phyloP scores from a whole-genome alignment of 164 flowering plant species.

The Stephania cephalantha region DNA sequence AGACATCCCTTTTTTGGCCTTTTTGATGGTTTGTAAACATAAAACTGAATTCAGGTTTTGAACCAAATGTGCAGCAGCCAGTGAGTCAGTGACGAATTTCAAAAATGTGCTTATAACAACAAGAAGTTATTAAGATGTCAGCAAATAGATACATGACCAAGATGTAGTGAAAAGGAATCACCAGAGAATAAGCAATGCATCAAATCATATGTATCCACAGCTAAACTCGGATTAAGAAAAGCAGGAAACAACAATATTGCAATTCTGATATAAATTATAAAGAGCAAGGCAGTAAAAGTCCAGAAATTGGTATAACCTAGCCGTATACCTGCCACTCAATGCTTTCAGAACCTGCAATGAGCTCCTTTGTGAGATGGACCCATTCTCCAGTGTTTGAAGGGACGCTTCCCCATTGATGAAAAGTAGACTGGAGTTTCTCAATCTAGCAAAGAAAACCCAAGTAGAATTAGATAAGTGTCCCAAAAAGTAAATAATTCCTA shows the following conservation, averaged over 20 bases:
- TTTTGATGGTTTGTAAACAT: too few relatives aligned
- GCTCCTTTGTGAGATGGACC: constrained; percentile 48
- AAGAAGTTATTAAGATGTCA: too few relatives aligned
- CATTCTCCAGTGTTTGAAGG: constrained; percentile 47
- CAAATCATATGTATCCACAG: not conserved
- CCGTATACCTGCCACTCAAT: constrained; percentile 80
- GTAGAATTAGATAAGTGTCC: not conserved
- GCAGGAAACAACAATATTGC: not conserved
- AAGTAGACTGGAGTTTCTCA: constrained; percentile 60
- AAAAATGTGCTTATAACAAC: too few relatives aligned
- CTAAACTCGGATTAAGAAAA: not conserved
- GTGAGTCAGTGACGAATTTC: too few relatives aligned
- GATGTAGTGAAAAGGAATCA: not conserved
- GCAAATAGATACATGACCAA: too few relatives aligned
- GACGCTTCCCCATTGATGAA: constrained; percentile 63
- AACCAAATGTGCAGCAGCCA: too few relatives aligned
- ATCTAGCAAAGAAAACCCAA: constrained; percentile 37
- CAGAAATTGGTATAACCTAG: not conserved
- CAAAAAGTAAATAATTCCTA: not conserved
- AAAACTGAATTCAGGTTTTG: too few relatives aligned
- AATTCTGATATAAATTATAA: too few relatives aligned
- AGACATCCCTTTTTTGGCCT: too few relatives aligned
- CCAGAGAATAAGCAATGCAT: not conserved
- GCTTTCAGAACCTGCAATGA: constrained; percentile 68
- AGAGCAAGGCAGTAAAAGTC: not conserved